Conservation (phyloP, 345 rosid genomes). For the Aquilaria yunnanensis region DNA sequence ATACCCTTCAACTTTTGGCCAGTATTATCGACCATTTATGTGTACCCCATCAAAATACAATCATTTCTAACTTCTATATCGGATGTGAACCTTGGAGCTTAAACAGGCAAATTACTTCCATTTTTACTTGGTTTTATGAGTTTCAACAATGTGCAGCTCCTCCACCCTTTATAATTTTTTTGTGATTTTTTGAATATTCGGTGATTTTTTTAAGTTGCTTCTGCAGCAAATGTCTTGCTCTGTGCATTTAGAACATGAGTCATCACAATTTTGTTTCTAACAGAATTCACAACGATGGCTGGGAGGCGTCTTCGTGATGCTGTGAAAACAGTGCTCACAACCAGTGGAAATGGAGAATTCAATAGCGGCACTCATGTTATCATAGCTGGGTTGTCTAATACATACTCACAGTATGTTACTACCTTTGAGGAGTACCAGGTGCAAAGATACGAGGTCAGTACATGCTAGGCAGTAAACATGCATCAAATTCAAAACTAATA, state of each 20-base stretch:
- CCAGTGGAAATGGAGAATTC: slow-evolving; percentile 40
- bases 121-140: too few species aligned
- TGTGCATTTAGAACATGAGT: neutral
- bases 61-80: too few species aligned
- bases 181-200: too few species aligned
- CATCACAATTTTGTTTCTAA: slow-evolving; percentile 11
- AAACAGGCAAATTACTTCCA: too few species aligned
- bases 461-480: neutral
- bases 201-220: neutral
- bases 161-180: too few species aligned
- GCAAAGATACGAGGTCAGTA: slow-evolving; percentile 92
- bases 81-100: too few species aligned
- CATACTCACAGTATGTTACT: slow-evolving; percentile 89
- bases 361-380: slow-evolving; percentile 56
- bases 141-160: too few species aligned
- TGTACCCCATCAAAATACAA: too few species aligned
- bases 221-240: neutral
- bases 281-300: slow-evolving; percentile 99
- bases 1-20: too few species aligned
- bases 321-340: slow-evolving; percentile 57
- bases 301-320: slow-evolving; percentile 99
- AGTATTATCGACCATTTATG: too few species aligned
- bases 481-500: too few species aligned
- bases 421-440: slow-evolving; percentile 89
- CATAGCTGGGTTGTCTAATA: slow-evolving; percentile 89